Evolutionary conservation across 2,329 filamentous ascomycete genomes (phyloP), one percentile per base, ranked within the genome.

Genomic region (Sphaerulina vaccinii): DNA sequence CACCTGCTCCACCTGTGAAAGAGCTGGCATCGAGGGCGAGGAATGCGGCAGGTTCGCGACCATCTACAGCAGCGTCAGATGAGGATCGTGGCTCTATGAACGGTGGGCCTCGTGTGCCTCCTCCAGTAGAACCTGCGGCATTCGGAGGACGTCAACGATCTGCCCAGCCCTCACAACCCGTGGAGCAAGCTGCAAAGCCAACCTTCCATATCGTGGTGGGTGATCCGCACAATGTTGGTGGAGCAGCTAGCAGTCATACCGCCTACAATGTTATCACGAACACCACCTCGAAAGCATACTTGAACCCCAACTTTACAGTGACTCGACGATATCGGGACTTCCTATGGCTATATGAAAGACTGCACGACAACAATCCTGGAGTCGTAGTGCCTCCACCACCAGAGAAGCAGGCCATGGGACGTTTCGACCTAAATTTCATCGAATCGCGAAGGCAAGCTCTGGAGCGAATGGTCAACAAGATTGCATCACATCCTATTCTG

Each of bases 381-480:
- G 85, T 96, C 32, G 90, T 99, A 23, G 89, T 99, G 10, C 93
- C 93, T 0, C 92, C 93, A 6, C 93, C 93, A 0, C 93, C 93
- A 1, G 93, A 99, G 74, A 99, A 99, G 76, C 93, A 99, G 74
- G 91, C 92, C 6, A 88, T 99, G 50, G 92, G 92, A 55, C 85
- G 93, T 33, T 99, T 99, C 68, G 92, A 99, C 71, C 88, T 83
- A 61, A 95, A 96, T 70, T 99, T 99, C 71, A 90, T 99, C 57
- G 93, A 99, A 72, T 90, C 88, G 37, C 81, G 93, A 64, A 83
- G 93, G 62, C 88, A 90, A 56, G 93, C 93, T 11, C 75, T 99
- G 52, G 93, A 99, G 73, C 89, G 93, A 68, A 99, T 99, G 93
- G 77, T 96, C 49, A 97, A 96, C 80, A 97, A 96, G 77, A 93